Percentiles rank a stretch among this genome's conserved stretches.
Evolutionary conservation across 2,329 filamentous ascomycete genomes (phyloP).

Genomic region (Aphanocladium album): DNA sequence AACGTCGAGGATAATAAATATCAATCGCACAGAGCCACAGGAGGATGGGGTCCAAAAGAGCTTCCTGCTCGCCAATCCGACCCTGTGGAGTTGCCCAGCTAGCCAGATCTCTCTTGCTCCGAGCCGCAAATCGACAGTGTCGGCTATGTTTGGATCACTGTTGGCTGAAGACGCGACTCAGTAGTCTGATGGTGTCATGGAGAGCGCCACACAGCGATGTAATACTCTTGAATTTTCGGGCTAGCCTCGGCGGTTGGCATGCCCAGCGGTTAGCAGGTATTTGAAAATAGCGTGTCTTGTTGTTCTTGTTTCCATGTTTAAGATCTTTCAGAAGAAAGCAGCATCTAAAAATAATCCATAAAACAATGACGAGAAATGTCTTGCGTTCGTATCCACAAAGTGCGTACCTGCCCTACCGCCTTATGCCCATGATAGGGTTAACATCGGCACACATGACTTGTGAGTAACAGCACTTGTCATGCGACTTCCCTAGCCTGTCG

Average conservation of each 20-base stretch:
- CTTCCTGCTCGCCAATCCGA: not conserved
- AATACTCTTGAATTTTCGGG: not conserved
- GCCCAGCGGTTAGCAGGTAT: too few species aligned
- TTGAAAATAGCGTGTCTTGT: too few species aligned
- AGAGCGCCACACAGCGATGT: not conserved
- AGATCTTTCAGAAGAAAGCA: too few species aligned
- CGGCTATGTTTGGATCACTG: not conserved
- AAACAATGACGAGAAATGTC: too few species aligned
- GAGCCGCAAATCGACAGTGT: not conserved
- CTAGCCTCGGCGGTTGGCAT: not conserved
- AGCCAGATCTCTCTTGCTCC: not conserved
- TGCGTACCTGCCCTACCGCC: too few species aligned
- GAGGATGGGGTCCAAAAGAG: slow-evolving; percentile 1
- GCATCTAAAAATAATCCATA: too few species aligned
- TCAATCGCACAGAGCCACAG: not conserved
- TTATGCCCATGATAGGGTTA: too few species aligned
- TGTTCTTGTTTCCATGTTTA: too few species aligned
- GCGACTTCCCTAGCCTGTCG: too few species aligned
- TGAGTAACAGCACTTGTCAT: too few species aligned
- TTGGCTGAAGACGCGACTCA: not conserved
- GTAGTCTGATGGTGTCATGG: not conserved
- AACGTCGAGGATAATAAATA: not conserved
- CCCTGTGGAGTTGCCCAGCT: slow-evolving; percentile 1
- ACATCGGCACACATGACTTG: too few species aligned
- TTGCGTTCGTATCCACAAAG: too few species aligned